Evolutionary conservation across 1,284 basidiomycete species (phyloP).

Genomic region (Fomitopsis schrenkii): DNA sequence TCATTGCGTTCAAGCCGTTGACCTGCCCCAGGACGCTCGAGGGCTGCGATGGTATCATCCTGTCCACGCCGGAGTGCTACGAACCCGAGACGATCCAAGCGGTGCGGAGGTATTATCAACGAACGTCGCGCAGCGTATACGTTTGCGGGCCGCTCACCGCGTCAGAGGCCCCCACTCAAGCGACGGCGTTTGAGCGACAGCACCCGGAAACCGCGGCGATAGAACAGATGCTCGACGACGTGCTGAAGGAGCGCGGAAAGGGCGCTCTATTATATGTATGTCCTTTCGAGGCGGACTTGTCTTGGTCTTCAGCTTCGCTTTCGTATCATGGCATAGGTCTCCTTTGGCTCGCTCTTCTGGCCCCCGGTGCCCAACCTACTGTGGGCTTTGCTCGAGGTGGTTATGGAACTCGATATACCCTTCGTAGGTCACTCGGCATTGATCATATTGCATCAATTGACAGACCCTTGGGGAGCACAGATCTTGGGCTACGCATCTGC

Average conservation of each 20-base stretch:
- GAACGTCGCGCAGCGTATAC: constrained; percentile 9
- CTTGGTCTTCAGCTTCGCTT: background rate
- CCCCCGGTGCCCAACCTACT: constrained; percentile 9
- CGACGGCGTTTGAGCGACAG: background rate
- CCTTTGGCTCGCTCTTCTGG: constrained; percentile 17
- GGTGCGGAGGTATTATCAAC: constrained; percentile 7
- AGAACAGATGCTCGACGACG: constrained; percentile 10
- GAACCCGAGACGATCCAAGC: constrained; percentile 14
- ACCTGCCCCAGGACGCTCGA: constrained; percentile 2
- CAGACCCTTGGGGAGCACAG: constrained; percentile 1
- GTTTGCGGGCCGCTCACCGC: constrained; percentile 10
- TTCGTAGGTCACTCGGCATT: constrained; percentile 7
- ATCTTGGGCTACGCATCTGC: constrained; percentile 19
- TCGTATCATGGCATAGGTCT: constrained; percentile 6
- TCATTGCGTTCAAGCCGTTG: background rate
- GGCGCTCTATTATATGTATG: constrained; percentile 15
- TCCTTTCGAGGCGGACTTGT: background rate
- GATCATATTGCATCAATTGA: too few relatives aligned
- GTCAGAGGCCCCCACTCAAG: background rate
- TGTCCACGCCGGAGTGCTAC: constrained; percentile 12
- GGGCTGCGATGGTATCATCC: constrained; percentile 9
- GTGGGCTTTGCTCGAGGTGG: constrained; percentile 10
- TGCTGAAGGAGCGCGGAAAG: constrained; percentile 6
- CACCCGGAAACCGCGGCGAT: constrained; percentile 2
- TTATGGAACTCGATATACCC: constrained; percentile 13